Conservation (phyloP, 106 monocot species). For the Phalaenopsis equestris region DNA sequence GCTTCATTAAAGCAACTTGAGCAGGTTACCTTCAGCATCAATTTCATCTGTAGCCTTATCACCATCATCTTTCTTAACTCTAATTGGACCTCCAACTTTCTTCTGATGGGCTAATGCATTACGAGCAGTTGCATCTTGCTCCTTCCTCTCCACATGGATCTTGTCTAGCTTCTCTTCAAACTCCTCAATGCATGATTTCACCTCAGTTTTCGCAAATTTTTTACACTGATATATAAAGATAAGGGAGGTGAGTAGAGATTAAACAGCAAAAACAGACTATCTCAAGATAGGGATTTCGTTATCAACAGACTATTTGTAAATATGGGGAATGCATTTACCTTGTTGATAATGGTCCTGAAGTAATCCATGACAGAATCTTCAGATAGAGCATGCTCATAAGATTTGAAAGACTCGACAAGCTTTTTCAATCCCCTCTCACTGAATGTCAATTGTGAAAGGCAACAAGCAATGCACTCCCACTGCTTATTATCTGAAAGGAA, state of each 20-base stretch:
- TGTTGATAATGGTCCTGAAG: conserved; percentile 70
- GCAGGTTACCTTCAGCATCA: conserved; percentile 51
- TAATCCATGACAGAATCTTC: conserved; percentile 84
- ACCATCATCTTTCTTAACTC: conserved; percentile 9
- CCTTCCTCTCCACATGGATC: conserved; percentile 70
- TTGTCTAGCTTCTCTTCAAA: conserved; percentile 87
- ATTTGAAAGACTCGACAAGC: conserved; percentile 76
- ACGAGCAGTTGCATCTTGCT: conserved; percentile 66
- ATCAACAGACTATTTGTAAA: not conserved
- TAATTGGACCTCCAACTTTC: conserved; percentile 38
- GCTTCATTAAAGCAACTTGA: not conserved
- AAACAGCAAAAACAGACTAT: not conserved
- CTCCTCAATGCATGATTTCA: conserved; percentile 79
- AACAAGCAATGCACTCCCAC: conserved; percentile 79
- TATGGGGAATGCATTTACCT: conserved; percentile 34
- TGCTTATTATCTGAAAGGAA: conserved; percentile 59
- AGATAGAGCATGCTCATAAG: conserved; percentile 73
- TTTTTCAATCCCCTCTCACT: conserved; percentile 91
- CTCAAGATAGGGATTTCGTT: not conserved
- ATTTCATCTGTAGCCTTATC: conserved; percentile 10
- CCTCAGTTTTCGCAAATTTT: conserved; percentile 84
- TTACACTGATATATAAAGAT: conserved; percentile 51
- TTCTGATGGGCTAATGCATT: conserved; percentile 66
- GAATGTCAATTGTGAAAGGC: conserved; percentile 89
- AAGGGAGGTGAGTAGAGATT: conserved; percentile 5